Evolutionary conservation across 495 filamentous ascomycete species (phyloP), one percentile per base, ranked within the genome.

Genomic region (Podospora fimiseda): DNA sequence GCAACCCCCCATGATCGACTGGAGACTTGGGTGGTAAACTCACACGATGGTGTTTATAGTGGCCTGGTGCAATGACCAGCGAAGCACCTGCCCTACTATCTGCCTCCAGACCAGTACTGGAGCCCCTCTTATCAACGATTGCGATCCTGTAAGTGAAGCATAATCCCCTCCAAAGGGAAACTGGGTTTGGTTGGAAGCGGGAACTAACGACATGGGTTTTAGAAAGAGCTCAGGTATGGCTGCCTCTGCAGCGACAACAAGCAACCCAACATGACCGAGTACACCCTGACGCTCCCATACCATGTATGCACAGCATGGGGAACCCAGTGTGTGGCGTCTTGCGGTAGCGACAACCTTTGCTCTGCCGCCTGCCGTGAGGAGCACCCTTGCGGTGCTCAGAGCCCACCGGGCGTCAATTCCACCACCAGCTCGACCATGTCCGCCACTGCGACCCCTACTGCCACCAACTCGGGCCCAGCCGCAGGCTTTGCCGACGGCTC

Each of bases 281-380:
- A 87, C 78, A 87, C 87, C 18, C 79, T 87, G 62, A 96, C 90
- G 4, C 79, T 96, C 23, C 88, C 90, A 7, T 96, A 86, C 79
- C 90, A 82, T 71, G 74, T 85, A 56, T 96, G 90, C 78, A 80
- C 78, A 13, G 77, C 86, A 64, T 79, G 78, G 69, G 83, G 81
- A 59, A 82, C 72, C 64, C 74, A 91, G 58, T 96, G 89, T 63
- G 85, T 87, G 2, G 60, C 56, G 7, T 69, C 57, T 48, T 94
- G 90, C 70, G 66, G 65, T 7, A 64, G 67, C 30, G 69, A 87
- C 66, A 81, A 78, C 52, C 27, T 56, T 33, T 95, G 89, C 62
- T 72, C 82, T 42, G 70, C 69, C 41, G 50, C 66, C 20, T 96
- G 90, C 76, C 80, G 83, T 56, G 61, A 76, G 47, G 63, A 88